Conservation (phyloP, 1,139 yeast species). For the Groenewaldozyma auringiensis region DNA sequence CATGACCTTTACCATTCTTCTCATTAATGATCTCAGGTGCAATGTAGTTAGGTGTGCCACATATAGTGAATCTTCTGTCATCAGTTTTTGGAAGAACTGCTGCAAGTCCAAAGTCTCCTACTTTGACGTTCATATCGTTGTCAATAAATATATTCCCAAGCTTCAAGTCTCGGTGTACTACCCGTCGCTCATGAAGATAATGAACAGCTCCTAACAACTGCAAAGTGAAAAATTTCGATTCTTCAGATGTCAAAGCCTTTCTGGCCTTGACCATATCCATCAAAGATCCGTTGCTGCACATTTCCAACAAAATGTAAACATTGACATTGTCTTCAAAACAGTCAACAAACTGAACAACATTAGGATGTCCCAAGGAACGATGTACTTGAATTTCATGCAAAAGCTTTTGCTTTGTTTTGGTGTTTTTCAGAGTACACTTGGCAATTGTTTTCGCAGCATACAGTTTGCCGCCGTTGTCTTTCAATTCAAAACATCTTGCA, state of each 20-base stretch:
- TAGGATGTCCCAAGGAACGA: conserved; percentile 79
- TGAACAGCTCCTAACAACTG: conserved; percentile 92
- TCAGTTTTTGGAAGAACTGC: conserved; percentile 65
- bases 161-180: conserved; percentile 93
- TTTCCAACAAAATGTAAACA: conserved; percentile 86
- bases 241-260: conserved; percentile 79
- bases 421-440: conserved; percentile 83
- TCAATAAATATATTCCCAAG: conserved; percentile 92
- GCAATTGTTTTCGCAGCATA: conserved; percentile 98
- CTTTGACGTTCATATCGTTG: conserved; percentile 82
- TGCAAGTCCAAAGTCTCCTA: conserved; percentile 96
- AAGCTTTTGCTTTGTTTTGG: conserved; percentile 77
- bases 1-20: conserved; percentile 69
- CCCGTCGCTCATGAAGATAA: conserved; percentile 85
- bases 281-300: conserved; percentile 59
- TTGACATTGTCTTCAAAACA: conserved; percentile 93
- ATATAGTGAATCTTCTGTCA: conserved; percentile 81
- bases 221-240: conserved; percentile 81
- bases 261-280: conserved; percentile 88
- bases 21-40: conserved; percentile 96
- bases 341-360: conserved; percentile 84
- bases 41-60: conserved; percentile 97
- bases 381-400: conserved; percentile 94
- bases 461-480: conserved; percentile 72
- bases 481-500: conserved; percentile 97